Evolutionary conservation across 148 eudicot genomes (phyloP).

Genomic region (Diospyros kaki): DNA sequence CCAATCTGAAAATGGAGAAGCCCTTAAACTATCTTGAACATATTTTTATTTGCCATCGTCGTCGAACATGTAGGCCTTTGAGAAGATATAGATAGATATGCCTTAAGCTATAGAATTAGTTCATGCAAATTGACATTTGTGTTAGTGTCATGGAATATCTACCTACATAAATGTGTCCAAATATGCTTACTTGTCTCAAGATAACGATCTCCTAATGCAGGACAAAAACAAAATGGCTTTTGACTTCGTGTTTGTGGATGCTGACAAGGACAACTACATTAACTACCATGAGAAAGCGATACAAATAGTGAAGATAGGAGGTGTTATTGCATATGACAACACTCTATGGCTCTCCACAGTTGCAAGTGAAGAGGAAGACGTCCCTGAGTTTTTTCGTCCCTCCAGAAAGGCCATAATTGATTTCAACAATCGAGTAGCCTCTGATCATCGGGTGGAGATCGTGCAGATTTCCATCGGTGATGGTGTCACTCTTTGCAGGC

Average conservation of each 20-base stretch:
- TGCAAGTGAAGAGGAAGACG: not conserved
- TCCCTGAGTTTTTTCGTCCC: not conserved
- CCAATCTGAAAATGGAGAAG: no score
- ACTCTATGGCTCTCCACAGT: slow-evolving; percentile 10
- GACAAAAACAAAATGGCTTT: no score
- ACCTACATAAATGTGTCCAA: not conserved
- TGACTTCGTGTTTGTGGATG: not conserved
- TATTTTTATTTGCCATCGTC: no score
- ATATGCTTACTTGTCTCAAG: not conserved
- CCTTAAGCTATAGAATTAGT: no score
- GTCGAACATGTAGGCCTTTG: no score
- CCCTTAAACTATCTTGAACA: not conserved
- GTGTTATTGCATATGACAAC: not conserved
- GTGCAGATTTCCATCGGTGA: no score
- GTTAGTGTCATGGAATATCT: not conserved
- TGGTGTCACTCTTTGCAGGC: no score
- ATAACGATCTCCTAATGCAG: not conserved
- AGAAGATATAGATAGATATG: no score
- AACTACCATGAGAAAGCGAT: not conserved
- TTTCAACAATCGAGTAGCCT: not conserved
- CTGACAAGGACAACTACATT: slow-evolving; percentile 10
- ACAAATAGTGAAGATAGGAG: no score
- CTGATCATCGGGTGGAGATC: no score
- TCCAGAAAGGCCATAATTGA: not conserved
- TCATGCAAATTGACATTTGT: not conserved